phyloP scores from a whole-genome alignment of 148 eudicot species.

The Fagopyrum esculentum region DNA sequence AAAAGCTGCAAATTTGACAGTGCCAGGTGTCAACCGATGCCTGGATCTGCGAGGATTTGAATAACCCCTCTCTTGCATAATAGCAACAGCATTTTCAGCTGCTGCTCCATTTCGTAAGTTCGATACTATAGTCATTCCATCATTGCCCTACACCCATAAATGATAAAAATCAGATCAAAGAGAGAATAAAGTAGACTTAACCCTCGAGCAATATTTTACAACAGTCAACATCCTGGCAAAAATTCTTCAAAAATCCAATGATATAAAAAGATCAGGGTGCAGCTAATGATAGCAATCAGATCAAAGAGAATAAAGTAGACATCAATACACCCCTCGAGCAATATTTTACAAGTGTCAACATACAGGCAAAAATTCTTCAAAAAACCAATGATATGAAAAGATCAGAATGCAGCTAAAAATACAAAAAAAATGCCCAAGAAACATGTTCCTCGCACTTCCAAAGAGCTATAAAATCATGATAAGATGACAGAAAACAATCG shows the following conservation, averaged over 20 bases:
- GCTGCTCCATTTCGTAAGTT: slow-evolving; percentile 80
- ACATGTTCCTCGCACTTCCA: background rate
- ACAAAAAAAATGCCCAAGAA: background rate
- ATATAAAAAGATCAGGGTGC: background rate
- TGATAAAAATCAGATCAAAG: background rate
- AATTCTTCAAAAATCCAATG: background rate
- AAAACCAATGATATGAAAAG: background rate
- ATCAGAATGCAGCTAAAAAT: background rate
- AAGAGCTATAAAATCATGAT: background rate
- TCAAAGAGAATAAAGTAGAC: background rate
- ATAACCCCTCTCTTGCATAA: slow-evolving; percentile 78
- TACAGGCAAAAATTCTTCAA: background rate
- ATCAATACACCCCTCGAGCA: background rate
- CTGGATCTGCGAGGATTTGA: slow-evolving; percentile 79
- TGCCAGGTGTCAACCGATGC: slow-evolving; percentile 96
- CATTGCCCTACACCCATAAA: slow-evolving; percentile 46
- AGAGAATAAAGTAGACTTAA: background rate
- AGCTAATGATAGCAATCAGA: background rate
- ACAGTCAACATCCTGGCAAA: background rate
- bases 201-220: background rate
- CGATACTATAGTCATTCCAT: slow-evolving; percentile 59
- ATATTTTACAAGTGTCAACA: background rate
- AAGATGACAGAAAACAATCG: background rate
- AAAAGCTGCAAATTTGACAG: slow-evolving; percentile 93
- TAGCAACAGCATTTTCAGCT: slow-evolving; percentile 76